Evolutionary conservation across 805 yeast genomes (phyloP).

Genomic region (Metschnikowia kunwiensis): DNA sequence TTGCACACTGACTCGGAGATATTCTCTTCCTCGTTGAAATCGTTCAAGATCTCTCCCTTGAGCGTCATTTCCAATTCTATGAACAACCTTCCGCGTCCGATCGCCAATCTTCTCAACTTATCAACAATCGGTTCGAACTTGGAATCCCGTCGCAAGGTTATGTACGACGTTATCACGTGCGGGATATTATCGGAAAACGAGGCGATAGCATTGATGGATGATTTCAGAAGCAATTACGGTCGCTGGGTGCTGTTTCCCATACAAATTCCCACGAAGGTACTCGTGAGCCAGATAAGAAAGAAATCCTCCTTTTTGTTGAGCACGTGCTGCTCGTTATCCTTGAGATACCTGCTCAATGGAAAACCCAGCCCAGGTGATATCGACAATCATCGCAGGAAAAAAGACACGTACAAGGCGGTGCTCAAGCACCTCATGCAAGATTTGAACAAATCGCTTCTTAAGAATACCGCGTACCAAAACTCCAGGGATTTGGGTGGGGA

Average conservation of each 20-base stretch:
- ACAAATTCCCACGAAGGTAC: constrained; percentile 42
- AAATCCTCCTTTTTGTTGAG: constrained; percentile 65
- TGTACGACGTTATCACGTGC: constrained; percentile 48
- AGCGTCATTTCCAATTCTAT: constrained; percentile 36
- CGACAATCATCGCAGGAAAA: constrained; percentile 21
- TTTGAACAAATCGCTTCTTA: constrained; percentile 42
- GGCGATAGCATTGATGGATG: constrained; percentile 48
- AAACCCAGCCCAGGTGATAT: constrained; percentile 25
- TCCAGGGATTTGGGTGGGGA: constrained; percentile 16
- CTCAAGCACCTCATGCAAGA: constrained; percentile 49
- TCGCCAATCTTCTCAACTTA: constrained; percentile 28
- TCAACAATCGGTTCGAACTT: constrained; percentile 11
- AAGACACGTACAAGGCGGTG: constrained; percentile 37
- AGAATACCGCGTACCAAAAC: constrained; percentile 25
- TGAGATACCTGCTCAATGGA: constrained; percentile 45
- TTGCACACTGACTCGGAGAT: constrained; percentile 1
- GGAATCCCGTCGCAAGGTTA: constrained; percentile 12
- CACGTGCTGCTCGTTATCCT: constrained; percentile 59
- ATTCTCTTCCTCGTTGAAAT: constrained; percentile 27
- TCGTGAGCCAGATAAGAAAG: constrained; percentile 47
- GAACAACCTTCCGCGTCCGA: constrained; percentile 33
- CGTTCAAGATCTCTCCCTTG: constrained; percentile 45
- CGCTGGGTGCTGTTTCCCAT: constrained; percentile 76
- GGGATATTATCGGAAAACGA: constrained; percentile 49
- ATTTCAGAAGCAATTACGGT: constrained; percentile 66